These are phyloP conservation scores for Trichoderma guizhouense DNA, from an alignment of 2,329 filamentous ascomycete genomes.

Conservation along the genomic window DNA sequence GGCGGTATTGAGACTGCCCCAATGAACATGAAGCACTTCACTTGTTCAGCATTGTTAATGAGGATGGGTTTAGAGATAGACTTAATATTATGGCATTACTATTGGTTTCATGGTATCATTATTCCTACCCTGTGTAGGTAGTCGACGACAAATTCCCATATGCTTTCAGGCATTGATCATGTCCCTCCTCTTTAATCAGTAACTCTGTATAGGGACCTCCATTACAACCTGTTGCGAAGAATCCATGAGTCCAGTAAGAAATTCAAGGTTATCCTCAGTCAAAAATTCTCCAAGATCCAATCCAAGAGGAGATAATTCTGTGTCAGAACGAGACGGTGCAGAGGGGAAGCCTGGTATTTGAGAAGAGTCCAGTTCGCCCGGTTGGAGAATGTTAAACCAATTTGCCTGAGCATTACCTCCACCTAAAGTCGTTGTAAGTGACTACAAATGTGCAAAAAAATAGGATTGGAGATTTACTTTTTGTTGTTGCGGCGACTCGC, in stretches of 20 bases:
- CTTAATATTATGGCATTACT: not conserved
- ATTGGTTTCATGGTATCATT: not conserved
- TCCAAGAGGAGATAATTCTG: not conserved
- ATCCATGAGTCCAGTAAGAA: slow-evolving; percentile 1
- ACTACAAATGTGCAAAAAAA: not conserved
- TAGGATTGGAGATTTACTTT: not conserved
- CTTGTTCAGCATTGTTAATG: not conserved
- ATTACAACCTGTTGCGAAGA: not conserved
- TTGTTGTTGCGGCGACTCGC: slow-evolving; percentile 4
- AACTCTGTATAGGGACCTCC: not conserved
- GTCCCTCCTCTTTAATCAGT: not conserved
- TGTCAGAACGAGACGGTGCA: not conserved
- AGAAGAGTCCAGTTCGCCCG: not conserved
- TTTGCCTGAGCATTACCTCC: not conserved
- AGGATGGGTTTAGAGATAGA: not conserved
- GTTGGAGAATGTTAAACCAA: slow-evolving; percentile 1
- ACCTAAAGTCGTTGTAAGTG: not conserved
- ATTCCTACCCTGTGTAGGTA: not conserved
- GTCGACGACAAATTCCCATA: not conserved
- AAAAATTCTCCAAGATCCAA: slow-evolving; percentile 8
- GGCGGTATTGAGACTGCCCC: not conserved
- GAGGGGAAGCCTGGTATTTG: not conserved
- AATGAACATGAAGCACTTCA: not conserved
- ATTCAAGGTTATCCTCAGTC: slow-evolving; percentile 3
- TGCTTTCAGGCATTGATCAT: not conserved